Evolutionary conservation across 2,329 filamentous ascomycete genomes (phyloP), one percentile per base, ranked within the genome.

Genomic region (Endocalyx cinctus): DNA sequence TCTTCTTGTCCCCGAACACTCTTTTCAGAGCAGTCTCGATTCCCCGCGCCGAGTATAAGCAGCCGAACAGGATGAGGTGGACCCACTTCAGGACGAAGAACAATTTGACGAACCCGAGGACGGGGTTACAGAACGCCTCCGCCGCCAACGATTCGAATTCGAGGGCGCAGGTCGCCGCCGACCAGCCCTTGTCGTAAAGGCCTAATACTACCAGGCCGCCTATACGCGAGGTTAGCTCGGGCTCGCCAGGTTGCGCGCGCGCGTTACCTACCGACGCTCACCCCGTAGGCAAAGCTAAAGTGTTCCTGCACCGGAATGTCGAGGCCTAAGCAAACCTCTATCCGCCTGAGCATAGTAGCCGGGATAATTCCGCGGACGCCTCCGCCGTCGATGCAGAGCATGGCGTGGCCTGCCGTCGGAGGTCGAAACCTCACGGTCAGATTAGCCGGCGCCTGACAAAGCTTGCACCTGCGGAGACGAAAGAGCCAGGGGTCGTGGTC

Each of bases 341-440:
- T 16, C 13, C 18, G 25, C 12, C 22, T 17, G n/a, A 27, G 25
- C 5, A 31, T 15, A 14, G 23, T 31, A 8, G 14, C 6, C 4
- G 18, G 18, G 23, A 37, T 37, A 10, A 37, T 15, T 7, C 29
- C n/a, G 27, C 27, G n/a, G n/a, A 29, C n/a, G 5, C 27, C 27
- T 6, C 27, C 27, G 6, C 27, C 27, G n/a, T 12, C 30, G 18
- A 17, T 37, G 15, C 19, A 37, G 4, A 37, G 14, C 6, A 37
- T 37, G 10, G 22, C 34, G 22, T 36, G 16, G 19, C 34, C 34
- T 14, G 34, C 34, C 18, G 29, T 36, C 16, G 18, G 34, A 17
- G 34, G 34, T 8, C 34, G 34, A 17, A 36, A 12, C 16, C 23
- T 22, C 11, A 36, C 34, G 29, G 20, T 25, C 8, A 36, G 12